Conservation (phyloP, 805 yeast species). For the Saturnispora serradocipensis region DNA sequence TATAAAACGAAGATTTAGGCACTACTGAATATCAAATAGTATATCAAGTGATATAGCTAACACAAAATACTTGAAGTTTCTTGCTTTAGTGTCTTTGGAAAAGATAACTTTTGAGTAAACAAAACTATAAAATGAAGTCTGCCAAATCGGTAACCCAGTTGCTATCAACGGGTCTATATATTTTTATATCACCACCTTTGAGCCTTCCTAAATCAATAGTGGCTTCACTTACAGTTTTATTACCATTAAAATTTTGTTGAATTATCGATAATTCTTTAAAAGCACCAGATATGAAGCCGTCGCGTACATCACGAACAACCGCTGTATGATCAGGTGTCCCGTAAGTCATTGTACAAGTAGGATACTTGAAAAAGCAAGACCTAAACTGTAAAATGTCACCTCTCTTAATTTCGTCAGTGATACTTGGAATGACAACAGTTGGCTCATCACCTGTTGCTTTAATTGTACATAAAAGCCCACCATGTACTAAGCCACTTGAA, state of each 20-base stretch:
- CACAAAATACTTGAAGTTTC: not conserved
- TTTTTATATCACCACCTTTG: conserved; percentile 34
- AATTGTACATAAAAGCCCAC: conserved; percentile 25
- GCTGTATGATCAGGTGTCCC: conserved; percentile 52
- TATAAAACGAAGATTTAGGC: too few relatives aligned
- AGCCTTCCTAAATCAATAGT: conserved; percentile 31
- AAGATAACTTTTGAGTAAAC: not conserved
- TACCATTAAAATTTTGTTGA: conserved; percentile 43
- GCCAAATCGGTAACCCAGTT: conserved; percentile 31
- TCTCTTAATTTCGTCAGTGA: conserved; percentile 35
- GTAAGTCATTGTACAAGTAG: conserved; percentile 27
- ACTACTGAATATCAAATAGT: too few relatives aligned
- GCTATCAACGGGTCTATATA: conserved; percentile 40
- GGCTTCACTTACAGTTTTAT: conserved; percentile 32
- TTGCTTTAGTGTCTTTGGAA: not conserved
- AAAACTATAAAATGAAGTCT: conserved; percentile 9
- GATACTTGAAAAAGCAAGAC: conserved; percentile 31
- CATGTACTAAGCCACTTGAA: conserved; percentile 39
- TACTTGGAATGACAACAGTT: conserved; percentile 15
- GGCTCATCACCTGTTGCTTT: conserved; percentile 14
- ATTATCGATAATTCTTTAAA: conserved; percentile 26
- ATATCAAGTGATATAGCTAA: not conserved
- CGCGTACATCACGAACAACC: conserved; percentile 27
- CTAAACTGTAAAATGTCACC: conserved; percentile 51
- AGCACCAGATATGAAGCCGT: conserved; percentile 18